phyloP scores from a whole-genome alignment of 495 filamentous ascomycete species.

The Penicillium nucicola region DNA sequence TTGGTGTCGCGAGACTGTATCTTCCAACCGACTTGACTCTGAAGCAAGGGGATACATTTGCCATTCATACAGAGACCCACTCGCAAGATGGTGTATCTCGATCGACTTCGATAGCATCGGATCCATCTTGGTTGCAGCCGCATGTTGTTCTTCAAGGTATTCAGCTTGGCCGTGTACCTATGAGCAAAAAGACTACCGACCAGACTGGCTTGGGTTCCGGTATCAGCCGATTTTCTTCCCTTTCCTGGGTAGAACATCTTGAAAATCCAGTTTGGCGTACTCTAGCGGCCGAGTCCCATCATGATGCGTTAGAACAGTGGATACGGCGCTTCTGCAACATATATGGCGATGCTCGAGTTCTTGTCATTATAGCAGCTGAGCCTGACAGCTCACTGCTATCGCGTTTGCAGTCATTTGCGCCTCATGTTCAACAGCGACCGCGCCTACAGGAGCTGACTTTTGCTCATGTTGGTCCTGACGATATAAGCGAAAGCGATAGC shows the following conservation, averaged over 20 bases:
- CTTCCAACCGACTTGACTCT: constrained; percentile 13
- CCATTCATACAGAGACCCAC: constrained; percentile 14
- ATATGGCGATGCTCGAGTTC: too few relatives aligned
- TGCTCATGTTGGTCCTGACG: not conserved
- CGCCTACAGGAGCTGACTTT: constrained; percentile 10
- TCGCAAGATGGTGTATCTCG: constrained; percentile 11
- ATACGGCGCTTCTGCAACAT: too few relatives aligned
- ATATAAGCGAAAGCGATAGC: not conserved
- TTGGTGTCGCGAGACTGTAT: constrained; percentile 20
- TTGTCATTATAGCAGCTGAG: too few relatives aligned
- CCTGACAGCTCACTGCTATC: too few relatives aligned
- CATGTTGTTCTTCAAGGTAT: constrained; percentile 19
- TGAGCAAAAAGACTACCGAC: constrained; percentile 12
- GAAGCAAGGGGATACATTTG: constrained; percentile 16
- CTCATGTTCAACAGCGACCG: constrained; percentile 6
- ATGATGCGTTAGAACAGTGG: too few relatives aligned
- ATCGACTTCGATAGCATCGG: constrained; percentile 17
- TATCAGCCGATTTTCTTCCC: constrained; percentile 14
- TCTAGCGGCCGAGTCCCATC: too few relatives aligned
- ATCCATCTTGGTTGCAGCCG: constrained; percentile 13
- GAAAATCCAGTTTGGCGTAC: too few relatives aligned
- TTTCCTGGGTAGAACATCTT: constrained; percentile 7
- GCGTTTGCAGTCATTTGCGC: too few relatives aligned
- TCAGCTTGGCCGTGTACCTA: constrained; percentile 17
- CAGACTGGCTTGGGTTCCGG: too few relatives aligned